A percentile compares a stretch with the other conserved stretches of the same genome.
These are phyloP conservation scores for Funneliformis caledonium DNA, from an alignment of 371 early-diverging fungal genomes.

Conservation along the genomic window DNA sequence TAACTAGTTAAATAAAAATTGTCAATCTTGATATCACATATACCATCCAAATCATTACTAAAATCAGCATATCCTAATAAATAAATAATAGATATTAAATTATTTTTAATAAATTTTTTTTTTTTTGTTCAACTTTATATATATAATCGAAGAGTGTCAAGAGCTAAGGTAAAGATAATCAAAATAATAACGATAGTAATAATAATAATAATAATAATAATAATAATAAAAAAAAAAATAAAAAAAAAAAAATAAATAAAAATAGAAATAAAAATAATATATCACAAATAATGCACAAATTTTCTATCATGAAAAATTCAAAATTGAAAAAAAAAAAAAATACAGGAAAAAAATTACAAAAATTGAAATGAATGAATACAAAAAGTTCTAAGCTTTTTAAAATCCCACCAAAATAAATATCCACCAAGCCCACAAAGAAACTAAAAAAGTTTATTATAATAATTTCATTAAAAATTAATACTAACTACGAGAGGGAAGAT, in stretches of 20 bases:
- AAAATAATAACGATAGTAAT: conserved; percentile 1
- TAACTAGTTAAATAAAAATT: too few species aligned
- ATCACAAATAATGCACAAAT: neutral
- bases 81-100: too few species aligned
- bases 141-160: too few species aligned
- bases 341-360: conserved; percentile 29
- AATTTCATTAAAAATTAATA: neutral
- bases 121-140: too few species aligned
- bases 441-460: too few species aligned
- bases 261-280: neutral
- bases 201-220: neutral
- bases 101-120: too few species aligned
- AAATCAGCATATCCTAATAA: too few species aligned
- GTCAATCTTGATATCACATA: too few species aligned
- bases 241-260: neutral
- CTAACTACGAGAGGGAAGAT: too few species aligned
- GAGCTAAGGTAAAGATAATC: neutral
- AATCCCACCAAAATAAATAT: conserved; percentile 13
- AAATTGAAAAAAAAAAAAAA: neutral
- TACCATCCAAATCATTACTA: too few species aligned
- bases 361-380: conserved; percentile 10
- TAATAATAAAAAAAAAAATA: neutral
- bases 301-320: neutral
- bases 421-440: conserved; percentile 11
- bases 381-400: neutral